These are phyloP conservation scores for Rhizopogon vulgaris DNA, from an alignment of 768 basidiomycete genomes.

Conservation along the genomic window DNA sequence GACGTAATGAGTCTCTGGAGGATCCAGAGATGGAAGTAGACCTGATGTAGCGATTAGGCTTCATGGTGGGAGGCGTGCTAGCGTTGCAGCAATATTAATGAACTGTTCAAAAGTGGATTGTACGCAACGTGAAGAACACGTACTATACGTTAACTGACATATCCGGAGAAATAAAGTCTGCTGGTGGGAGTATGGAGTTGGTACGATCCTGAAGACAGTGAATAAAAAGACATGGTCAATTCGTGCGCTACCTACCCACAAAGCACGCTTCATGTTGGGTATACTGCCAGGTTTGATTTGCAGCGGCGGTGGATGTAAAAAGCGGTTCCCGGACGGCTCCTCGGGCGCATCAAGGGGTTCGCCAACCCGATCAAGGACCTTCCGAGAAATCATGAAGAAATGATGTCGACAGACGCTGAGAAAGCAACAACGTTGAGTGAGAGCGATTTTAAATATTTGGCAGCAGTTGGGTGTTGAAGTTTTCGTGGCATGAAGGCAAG, in stretches of 20 bases:
- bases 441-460: background rate
- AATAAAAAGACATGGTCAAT: background rate
- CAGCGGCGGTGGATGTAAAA: slow-evolving; percentile 8
- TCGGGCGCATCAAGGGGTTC: slow-evolving; percentile 11
- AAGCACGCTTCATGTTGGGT: slow-evolving; percentile 3
- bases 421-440: too few relatives aligned
- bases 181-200: slow-evolving; percentile 10
- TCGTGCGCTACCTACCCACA: slow-evolving; percentile 6
- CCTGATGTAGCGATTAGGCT: background rate
- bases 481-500: background rate
- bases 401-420: too few relatives aligned
- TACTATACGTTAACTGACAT: slow-evolving; percentile 10
- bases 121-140: slow-evolving; percentile 15
- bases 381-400: slow-evolving; percentile 20
- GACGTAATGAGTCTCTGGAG: slow-evolving; percentile 18
- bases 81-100: background rate
- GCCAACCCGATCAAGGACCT: slow-evolving; percentile 20
- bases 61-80: slow-evolving; percentile 17
- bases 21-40: slow-evolving; percentile 23
- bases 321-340: background rate
- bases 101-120: background rate
- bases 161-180: slow-evolving; percentile 2
- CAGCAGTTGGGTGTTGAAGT: slow-evolving; percentile 3
- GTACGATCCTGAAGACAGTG: slow-evolving; percentile 14
- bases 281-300: slow-evolving; percentile 12